A percentile compares a stretch with the other conserved stretches of the same genome.
Conservation (phyloP, 208 protist genomes). For the Leishmania amazonensis region DNA sequence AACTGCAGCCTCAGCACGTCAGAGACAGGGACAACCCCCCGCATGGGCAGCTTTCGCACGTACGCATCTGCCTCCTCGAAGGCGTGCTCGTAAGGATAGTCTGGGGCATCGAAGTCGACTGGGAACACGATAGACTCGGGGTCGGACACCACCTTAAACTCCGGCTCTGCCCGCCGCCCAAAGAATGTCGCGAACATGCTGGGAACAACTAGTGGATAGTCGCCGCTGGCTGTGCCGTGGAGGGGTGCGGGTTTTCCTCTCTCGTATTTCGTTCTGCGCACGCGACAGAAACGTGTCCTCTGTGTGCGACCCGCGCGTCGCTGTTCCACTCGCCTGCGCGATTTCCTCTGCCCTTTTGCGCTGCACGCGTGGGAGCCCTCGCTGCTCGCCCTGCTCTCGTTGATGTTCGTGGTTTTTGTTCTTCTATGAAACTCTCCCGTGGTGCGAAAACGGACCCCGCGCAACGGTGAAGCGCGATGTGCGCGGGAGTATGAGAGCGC, state of each 20-base stretch:
- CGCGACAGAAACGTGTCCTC: neutral
- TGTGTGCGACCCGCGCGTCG: neutral
- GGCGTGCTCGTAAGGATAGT: constrained; percentile 31
- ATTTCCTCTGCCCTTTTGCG: neutral
- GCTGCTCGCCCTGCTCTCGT: neutral
- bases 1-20: constrained; percentile 89
- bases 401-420: too few species aligned
- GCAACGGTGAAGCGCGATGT: neutral
- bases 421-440: neutral
- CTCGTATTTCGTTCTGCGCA: neutral
- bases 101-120: constrained; percentile 34
- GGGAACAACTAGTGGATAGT: neutral
- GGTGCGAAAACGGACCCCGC: neutral
- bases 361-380: neutral
- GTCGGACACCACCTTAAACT: constrained; percentile 32
- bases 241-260: neutral
- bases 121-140: constrained; percentile 28
- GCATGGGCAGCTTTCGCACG: constrained; percentile 60
- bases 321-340: neutral
- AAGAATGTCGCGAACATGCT: constrained; percentile 15
- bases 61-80: constrained; percentile 68
- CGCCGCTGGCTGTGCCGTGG: neutral
- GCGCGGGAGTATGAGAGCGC: neutral
- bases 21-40: constrained; percentile 67
- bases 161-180: constrained; percentile 11